phyloP scores from a whole-genome alignment of 805 yeast species.

The Zygoascus bituminiphila region DNA sequence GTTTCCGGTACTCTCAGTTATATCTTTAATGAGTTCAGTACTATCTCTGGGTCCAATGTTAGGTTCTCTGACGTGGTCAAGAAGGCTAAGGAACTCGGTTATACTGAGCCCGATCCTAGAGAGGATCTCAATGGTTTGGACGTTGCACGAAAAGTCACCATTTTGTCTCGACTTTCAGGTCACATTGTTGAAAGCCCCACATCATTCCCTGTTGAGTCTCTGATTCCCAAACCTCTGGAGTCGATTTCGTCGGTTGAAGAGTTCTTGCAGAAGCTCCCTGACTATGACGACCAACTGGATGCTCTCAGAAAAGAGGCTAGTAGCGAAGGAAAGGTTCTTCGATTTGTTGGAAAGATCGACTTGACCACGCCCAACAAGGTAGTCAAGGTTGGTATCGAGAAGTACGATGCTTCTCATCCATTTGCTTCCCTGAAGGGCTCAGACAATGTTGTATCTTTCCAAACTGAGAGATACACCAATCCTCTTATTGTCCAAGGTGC shows the following conservation, averaged over 20 bases:
- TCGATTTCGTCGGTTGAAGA: slow-evolving; percentile 52
- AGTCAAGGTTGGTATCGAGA: slow-evolving; percentile 81
- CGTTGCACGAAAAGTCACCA: slow-evolving; percentile 97
- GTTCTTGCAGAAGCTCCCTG: slow-evolving; percentile 71
- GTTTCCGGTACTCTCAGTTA: slow-evolving; percentile 93
- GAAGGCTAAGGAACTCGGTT: slow-evolving; percentile 84
- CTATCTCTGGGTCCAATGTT: slow-evolving; percentile 45
- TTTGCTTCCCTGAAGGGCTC: slow-evolving; percentile 94
- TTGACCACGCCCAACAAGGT: slow-evolving; percentile 40
- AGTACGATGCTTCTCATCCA: slow-evolving; percentile 84
- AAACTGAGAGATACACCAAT: slow-evolving; percentile 83
- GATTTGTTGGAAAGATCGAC: slow-evolving; percentile 91
- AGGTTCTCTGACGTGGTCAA: slow-evolving; percentile 86
- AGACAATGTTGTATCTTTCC: slow-evolving; percentile 89
- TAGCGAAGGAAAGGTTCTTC: slow-evolving; percentile 72
- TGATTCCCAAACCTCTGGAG: slow-evolving; percentile 84
- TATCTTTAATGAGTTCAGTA: slow-evolving; percentile 88
- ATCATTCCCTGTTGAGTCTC: slow-evolving; percentile 87
- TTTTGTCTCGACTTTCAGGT: slow-evolving; percentile 89
- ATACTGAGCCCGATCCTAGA: slow-evolving; percentile 99
- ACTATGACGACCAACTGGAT: slow-evolving; percentile 74
- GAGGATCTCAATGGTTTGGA: slow-evolving; percentile 97
- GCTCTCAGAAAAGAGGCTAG: slow-evolving; percentile 74
- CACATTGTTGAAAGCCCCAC: slow-evolving; percentile 76
- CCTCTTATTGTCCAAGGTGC: slow-evolving; percentile 98